A percentile compares a stretch with the other conserved stretches of the same genome.
phyloP scores from a whole-genome alignment of 108 stramenopile genomes.

The Pseudonitzschia pungens region DNA sequence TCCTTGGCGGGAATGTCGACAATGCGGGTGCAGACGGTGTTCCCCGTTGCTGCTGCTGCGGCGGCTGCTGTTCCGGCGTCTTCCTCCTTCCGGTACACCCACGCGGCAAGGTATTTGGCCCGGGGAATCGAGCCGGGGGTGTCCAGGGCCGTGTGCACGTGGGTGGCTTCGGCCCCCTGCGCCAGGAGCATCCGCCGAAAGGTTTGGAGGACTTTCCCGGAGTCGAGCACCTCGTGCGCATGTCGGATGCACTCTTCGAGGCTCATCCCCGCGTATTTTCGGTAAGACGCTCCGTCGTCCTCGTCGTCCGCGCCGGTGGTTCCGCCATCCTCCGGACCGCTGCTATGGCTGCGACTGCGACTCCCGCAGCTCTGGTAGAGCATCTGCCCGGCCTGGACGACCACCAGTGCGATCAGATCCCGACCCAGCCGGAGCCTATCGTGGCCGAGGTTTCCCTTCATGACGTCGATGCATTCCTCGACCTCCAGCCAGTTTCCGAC shows the following conservation, averaged over 20 bases:
- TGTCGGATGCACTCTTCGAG: constrained; percentile 47
- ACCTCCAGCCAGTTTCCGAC: constrained; percentile 88
- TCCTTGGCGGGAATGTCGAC: constrained; percentile 51
- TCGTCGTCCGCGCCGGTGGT: background rate
- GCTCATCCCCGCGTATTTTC: constrained; percentile 18
- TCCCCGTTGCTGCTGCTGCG: no score
- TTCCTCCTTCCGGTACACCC: constrained; percentile 28
- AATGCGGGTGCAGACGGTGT: constrained; percentile 20
- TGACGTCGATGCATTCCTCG: constrained; percentile 70
- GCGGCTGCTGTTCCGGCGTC: background rate
- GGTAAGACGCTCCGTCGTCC: no score
- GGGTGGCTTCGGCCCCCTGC: constrained; percentile 68
- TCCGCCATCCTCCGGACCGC: background rate
- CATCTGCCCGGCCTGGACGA: constrained; percentile 75
- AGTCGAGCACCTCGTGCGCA: constrained; percentile 47
- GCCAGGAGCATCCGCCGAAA: constrained; percentile 74
- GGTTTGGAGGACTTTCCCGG: constrained; percentile 62
- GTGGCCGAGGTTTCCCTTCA: constrained; percentile 31
- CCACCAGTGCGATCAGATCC: constrained; percentile 62
- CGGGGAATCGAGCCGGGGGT: constrained; percentile 29
- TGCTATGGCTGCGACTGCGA: constrained; percentile 6
- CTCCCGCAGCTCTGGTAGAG: constrained; percentile 51
- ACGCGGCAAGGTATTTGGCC: constrained; percentile 17
- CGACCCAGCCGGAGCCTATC: background rate
- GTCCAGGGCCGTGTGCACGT: background rate